phyloP scores from a whole-genome alignment of 2,329 filamentous ascomycete genomes.

The Chaetothyriales sp. region DNA sequence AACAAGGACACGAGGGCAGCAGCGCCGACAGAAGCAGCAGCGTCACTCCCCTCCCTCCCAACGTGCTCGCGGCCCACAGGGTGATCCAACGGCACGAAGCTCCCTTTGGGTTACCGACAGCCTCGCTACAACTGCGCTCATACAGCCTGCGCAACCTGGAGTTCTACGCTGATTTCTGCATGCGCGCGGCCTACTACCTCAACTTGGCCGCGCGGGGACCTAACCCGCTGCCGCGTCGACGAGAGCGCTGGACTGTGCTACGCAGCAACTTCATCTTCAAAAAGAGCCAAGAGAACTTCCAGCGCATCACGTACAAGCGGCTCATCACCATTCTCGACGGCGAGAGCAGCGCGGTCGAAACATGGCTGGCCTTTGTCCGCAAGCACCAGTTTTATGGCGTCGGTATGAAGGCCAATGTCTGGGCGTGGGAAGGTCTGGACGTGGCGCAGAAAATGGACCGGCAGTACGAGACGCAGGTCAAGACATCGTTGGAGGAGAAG shows the following conservation, averaged over 20 bases:
- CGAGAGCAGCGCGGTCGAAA: conserved; percentile 70
- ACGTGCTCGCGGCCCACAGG: conserved; percentile 55
- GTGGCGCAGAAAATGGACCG: conserved; percentile 29
- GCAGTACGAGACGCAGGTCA: conserved; percentile 22
- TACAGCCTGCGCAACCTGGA: conserved; percentile 83
- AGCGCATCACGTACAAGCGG: conserved; percentile 71
- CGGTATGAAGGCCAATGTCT: conserved; percentile 97
- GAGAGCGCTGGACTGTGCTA: conserved; percentile 89
- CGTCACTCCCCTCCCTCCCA: conserved; percentile 10
- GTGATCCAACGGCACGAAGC: conserved; percentile 61
- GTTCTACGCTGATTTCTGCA: conserved; percentile 86
- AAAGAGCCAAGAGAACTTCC: conserved; percentile 96
- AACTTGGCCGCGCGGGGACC: conserved; percentile 75
- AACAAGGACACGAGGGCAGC: background rate
- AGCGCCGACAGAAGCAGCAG: background rate
- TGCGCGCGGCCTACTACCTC: conserved; percentile 89
- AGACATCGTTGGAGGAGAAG: conserved; percentile 28
- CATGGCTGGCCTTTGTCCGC: conserved; percentile 83
- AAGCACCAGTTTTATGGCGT: conserved; percentile 93
- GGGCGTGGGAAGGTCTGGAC: conserved; percentile 58
- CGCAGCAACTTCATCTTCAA: conserved; percentile 85
- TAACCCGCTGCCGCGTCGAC: conserved; percentile 70
- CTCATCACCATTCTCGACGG: conserved; percentile 90
- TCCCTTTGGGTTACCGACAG: conserved; percentile 65
- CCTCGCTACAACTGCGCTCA: conserved; percentile 84